Evolutionary conservation across 2,329 filamentous ascomycete species (phyloP).

Genomic region (Hirsutella thompsonii): DNA sequence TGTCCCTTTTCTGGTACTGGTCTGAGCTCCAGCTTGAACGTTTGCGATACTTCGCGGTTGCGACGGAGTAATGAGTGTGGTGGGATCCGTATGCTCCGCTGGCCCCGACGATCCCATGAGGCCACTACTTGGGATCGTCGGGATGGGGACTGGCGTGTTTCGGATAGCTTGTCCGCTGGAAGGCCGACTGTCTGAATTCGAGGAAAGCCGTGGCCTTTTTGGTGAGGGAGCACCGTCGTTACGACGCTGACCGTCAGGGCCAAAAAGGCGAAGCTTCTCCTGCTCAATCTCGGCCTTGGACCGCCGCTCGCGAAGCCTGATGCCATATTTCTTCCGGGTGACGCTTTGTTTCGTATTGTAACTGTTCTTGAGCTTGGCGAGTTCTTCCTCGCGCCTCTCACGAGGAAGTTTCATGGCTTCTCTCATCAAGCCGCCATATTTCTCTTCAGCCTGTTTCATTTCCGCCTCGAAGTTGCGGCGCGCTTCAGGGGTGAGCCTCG

Average conservation of each 20-base stretch:
- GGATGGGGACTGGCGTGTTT: too few species aligned
- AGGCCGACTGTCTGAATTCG: constrained; percentile 2
- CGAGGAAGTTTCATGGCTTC: constrained; percentile 26
- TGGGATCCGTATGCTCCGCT: constrained; percentile 23
- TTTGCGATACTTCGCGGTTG: constrained; percentile 8
- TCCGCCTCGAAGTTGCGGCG: constrained; percentile 12
- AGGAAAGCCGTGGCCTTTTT: constrained; percentile 13
- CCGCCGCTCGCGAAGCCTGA: constrained; percentile 36
- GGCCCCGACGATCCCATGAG: constrained; percentile 21
- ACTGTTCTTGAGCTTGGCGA: constrained; percentile 35
- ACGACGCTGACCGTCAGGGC: background rate
- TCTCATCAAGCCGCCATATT: constrained; percentile 27
- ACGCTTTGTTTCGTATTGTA: constrained; percentile 43
- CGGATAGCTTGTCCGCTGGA: too few species aligned
- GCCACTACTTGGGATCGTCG: constrained; percentile 20
- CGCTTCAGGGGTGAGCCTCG: constrained; percentile 24
- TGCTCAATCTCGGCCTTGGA: constrained; percentile 31
- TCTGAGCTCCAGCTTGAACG: background rate
- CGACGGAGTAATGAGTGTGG: constrained; percentile 10
- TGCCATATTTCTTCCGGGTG: constrained; percentile 46
- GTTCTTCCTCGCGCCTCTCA: constrained; percentile 14
- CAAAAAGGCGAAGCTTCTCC: constrained; percentile 24
- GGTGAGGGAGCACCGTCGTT: background rate
- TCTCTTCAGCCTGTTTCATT: constrained; percentile 17
- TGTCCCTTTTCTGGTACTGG: constrained; percentile 5